Base-by-base conservation (phyloP, 257 asterid genomes). In the Przewalskia tangutica region DNA sequence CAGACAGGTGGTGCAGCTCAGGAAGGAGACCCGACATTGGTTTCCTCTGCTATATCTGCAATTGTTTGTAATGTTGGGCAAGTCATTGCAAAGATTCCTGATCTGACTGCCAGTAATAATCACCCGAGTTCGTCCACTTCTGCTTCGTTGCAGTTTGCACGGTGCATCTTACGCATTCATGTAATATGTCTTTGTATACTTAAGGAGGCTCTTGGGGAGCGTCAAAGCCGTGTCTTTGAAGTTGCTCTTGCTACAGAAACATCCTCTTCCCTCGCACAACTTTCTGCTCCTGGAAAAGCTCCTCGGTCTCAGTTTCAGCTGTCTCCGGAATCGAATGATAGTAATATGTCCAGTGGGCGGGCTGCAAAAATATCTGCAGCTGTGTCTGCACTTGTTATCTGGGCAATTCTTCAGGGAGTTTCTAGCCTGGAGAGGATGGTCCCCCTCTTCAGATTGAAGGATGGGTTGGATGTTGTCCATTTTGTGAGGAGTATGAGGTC, bases 1-100 rank as follows among this genome's bases (percentile, higher is more conserved):
- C 98, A 94, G 88, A 96, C 99, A 82, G 99, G 99, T 71, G 99
- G 99, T 85, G 98, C 99, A 42, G 99, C 99, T 85, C 99, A 96
- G 90, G 99, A 96, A 92, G 99, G 98, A 48, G 98, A 94, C 81
- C 99, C 99, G 70, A 89, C 92, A 27, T 87, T 96, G 90, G 97
- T 96, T 75, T 93, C 99, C 42, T 94, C 97, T 34, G 99, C 99
- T 55, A 88, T 96, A 87, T 91, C 97, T 83, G 98, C 98, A 71
- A 91, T 96, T 85, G 86, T 96, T 48, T 85, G 88, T 86, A 96
- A 84, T 80, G 91, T 92, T 71, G 98, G 97, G 59, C 93, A 83
- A 73, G 94, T 91, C 79, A 86, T 91, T 58, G 89, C 95, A 51
- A 94, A 91, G 89, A 90, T 94, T 85, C 97, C 97, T 36, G 98